These are phyloP conservation scores for Eutypella sp. DNA, from an alignment of 2,329 filamentous ascomycete species.

Conservation along the genomic window DNA sequence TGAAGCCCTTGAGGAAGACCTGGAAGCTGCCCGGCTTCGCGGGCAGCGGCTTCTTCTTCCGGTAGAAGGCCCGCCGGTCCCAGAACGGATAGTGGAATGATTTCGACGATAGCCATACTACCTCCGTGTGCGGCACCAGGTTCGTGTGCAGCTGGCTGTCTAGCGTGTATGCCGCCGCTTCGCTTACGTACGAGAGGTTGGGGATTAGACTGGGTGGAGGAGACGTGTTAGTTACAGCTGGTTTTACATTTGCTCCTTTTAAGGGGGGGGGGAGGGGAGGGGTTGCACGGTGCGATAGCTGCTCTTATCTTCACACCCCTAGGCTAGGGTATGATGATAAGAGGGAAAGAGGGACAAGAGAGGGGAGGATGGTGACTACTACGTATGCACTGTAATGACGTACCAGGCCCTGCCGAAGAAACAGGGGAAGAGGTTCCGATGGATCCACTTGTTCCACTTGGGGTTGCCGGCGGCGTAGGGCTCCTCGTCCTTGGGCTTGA, in stretches of 20 bases:
- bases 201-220: conserved; percentile 65
- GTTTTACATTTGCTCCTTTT: no score
- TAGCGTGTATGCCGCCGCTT: conserved; percentile 93
- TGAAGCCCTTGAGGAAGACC: conserved; percentile 93
- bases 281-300: no score
- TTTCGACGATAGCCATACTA: conserved; percentile 90
- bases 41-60: conserved; percentile 80
- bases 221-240: not conserved
- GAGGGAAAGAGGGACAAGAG: conserved; percentile 1
- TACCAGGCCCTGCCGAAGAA: conserved; percentile 90
- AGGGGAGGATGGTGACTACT: no score
- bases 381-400: no score
- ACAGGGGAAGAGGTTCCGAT: conserved; percentile 94
- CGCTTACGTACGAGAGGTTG: conserved; percentile 95
- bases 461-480: conserved; percentile 95
- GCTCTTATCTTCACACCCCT: no score
- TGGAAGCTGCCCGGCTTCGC: conserved; percentile 94
- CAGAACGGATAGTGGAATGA: conserved; percentile 98
- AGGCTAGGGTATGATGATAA: not conserved
- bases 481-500: conserved; percentile 98
- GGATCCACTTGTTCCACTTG: conserved; percentile 99
- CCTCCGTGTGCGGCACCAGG: conserved; percentile 93
- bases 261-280: no score
- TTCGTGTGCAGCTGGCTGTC: conserved; percentile 86
- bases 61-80: conserved; percentile 83